phyloP scores from a whole-genome alignment of 2,329 filamentous ascomycete species.

The Parastagonospora avenae region DNA sequence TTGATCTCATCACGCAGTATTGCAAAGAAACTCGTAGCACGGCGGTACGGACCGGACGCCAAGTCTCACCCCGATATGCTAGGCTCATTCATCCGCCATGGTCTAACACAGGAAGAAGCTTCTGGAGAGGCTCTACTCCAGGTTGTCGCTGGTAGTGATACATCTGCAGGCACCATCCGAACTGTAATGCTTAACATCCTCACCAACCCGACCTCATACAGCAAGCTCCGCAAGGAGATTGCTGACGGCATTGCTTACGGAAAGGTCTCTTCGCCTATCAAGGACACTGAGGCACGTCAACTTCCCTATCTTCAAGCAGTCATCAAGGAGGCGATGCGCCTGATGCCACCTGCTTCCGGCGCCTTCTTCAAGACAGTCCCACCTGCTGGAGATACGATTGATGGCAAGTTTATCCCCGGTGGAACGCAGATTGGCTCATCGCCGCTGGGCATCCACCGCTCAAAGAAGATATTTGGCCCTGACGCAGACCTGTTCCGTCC shows the following conservation, averaged over 20 bases:
- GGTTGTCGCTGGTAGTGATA: conserved; percentile 62
- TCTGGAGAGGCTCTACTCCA: conserved; percentile 52
- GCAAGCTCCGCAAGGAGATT: conserved; percentile 53
- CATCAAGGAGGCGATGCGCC: conserved; percentile 39
- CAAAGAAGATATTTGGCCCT: conserved; percentile 21
- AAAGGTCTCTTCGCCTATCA: conserved; percentile 48
- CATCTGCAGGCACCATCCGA: conserved; percentile 60
- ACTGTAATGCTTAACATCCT: conserved; percentile 57
- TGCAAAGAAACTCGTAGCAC: conserved; percentile 53
- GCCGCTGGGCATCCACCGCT: conserved; percentile 11
- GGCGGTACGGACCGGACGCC: conserved; percentile 53
- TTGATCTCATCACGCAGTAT: conserved; percentile 24
- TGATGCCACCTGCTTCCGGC: conserved; percentile 21
- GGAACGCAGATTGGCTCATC: conserved; percentile 27
- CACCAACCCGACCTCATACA: conserved; percentile 52
- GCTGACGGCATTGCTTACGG: conserved; percentile 43
- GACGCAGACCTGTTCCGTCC: conserved; percentile 25
- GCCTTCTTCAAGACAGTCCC: conserved; percentile 45
- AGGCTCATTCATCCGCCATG: conserved; percentile 54
- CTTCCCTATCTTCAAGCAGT: conserved; percentile 39
- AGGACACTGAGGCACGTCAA: conserved; percentile 17
- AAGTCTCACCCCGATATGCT: conserved; percentile 57
- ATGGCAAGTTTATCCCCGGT: conserved; percentile 24
- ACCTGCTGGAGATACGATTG: conserved; percentile 18
- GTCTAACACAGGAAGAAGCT: conserved; percentile 48